Evolutionary conservation across 1,284 basidiomycete species (phyloP).

Genomic region (Singerocomus rubriflavus): DNA sequence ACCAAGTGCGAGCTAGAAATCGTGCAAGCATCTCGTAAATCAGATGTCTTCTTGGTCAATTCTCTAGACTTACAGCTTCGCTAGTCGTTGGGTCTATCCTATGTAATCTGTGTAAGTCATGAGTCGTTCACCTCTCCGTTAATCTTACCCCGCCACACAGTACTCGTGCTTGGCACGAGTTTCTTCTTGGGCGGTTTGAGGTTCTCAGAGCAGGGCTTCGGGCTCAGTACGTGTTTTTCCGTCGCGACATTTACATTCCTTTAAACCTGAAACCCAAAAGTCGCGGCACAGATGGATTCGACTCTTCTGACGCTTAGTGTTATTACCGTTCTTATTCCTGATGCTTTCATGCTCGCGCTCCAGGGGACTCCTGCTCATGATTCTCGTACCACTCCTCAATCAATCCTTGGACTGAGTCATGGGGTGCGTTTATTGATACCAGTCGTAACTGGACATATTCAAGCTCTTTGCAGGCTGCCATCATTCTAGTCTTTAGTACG

Average conservation of each 20-base stretch:
- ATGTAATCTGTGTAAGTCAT: slow-evolving; percentile 66
- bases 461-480: slow-evolving; percentile 51
- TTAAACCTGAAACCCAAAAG: slow-evolving; percentile 36
- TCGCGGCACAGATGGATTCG: slow-evolving; percentile 76
- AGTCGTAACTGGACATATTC: slow-evolving; percentile 4
- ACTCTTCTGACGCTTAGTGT: slow-evolving; percentile 78
- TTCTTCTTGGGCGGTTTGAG: slow-evolving; percentile 77
- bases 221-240: slow-evolving; percentile 45
- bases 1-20: slow-evolving; percentile 77
- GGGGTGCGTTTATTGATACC: slow-evolving; percentile 52
- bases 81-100: slow-evolving; percentile 78
- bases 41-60: slow-evolving; percentile 12
- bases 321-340: slow-evolving; percentile 78
- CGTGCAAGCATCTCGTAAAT: slow-evolving; percentile 79
- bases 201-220: slow-evolving; percentile 77
- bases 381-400: slow-evolving; percentile 34
- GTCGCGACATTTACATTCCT: slow-evolving; percentile 1
- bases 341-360: slow-evolving; percentile 53
- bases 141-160: slow-evolving; percentile 32
- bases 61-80: slow-evolving; percentile 12
- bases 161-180: slow-evolving; percentile 73
- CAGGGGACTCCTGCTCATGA: slow-evolving; percentile 32
- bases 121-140: background rate
- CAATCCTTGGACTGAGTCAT: slow-evolving; percentile 74
- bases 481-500: slow-evolving; percentile 78